Conservation (phyloP, 2,329 filamentous ascomycete species). For the Clonostachys sp. region DNA sequence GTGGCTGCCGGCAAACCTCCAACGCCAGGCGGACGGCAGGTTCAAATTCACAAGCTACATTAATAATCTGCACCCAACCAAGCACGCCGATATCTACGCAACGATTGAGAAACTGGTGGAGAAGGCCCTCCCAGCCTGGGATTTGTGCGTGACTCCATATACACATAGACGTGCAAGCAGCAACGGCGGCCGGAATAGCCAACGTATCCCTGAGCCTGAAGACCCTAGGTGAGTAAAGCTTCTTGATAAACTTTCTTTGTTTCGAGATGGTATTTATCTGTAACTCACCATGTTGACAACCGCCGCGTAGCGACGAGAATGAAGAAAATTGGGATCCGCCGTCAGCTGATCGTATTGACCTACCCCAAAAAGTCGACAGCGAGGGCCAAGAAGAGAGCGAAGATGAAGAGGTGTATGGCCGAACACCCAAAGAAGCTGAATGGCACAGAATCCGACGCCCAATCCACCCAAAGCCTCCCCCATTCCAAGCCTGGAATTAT, state of each 20-base stretch:
- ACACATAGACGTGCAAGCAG: too few species aligned
- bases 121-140: conserved; percentile 32
- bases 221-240: conserved; percentile 26
- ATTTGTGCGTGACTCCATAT: conserved; percentile 27
- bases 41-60: conserved; percentile 35
- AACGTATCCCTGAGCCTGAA: too few species aligned
- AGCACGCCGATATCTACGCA: conserved; percentile 19
- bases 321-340: conserved; percentile 7
- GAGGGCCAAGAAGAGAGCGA: conserved; percentile 2
- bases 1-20: conserved; percentile 20
- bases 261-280: too few species aligned
- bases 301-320: conserved; percentile 4
- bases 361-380: background rate
- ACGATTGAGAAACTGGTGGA: conserved; percentile 28
- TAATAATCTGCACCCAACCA: conserved; percentile 36
- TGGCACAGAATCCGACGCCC: conserved; percentile 9
- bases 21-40: conserved; percentile 22
- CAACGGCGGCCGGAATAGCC: too few species aligned
- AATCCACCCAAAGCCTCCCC: conserved; percentile 13
- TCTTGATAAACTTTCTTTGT: background rate
- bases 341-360: too few species aligned
- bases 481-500: conserved; percentile 28
- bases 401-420: conserved; percentile 4
- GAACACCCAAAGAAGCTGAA: background rate
- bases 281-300: too few species aligned